Evolutionary conservation across 208 protist species (phyloP), one percentile per base, ranked within the genome.

Genomic region (Wallacemonas sp.): DNA sequence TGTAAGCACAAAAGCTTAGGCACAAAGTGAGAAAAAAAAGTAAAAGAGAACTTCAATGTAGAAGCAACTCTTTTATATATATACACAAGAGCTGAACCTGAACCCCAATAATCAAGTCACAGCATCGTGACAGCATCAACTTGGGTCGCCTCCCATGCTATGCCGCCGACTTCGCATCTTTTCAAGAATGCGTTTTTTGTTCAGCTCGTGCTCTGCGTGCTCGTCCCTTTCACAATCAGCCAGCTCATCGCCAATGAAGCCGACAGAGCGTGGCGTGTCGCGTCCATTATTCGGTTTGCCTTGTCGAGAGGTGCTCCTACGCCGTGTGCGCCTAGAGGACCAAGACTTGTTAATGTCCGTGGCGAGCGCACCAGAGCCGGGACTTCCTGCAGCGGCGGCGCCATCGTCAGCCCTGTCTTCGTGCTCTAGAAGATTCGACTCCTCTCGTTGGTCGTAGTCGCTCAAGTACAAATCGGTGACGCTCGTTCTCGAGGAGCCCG

Each of bases 181-280:
- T 6, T 49, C 44, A 8, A 49, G 19, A 22, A 49, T 49, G 44
- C 44, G 44, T 19, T 19, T 8, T 19, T 49, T 49, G 12, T 8
- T 19, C 17, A 21, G 44, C 44, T 49, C 44, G 17, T 49, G 44
- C 19, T 9, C 6, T 6, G 44, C 17, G 17, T 15, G 12, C 6
- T 6, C 19, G 44, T 49, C 44, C 44, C 15, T 15, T 22, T 49
- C 12, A 11, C 6, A 11, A 11, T 49, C 44, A 15, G 1, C 44
- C 44, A 49, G 17, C 44, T 49, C 44, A 49, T 49, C 44, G 19
- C 44, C 44, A 22, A 49, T 49, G 19, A 49, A 49, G 6, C 17
- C 44, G 17, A 49, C 44, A 21, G 44, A 11, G 19, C 44, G 44
- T 22, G 44, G 44, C 22, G 44, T 49, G 19, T 49, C 44, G 44